These are phyloP conservation scores for Polychaeton citri DNA, from an alignment of 2,329 filamentous ascomycete species.

Conservation along the genomic window DNA sequence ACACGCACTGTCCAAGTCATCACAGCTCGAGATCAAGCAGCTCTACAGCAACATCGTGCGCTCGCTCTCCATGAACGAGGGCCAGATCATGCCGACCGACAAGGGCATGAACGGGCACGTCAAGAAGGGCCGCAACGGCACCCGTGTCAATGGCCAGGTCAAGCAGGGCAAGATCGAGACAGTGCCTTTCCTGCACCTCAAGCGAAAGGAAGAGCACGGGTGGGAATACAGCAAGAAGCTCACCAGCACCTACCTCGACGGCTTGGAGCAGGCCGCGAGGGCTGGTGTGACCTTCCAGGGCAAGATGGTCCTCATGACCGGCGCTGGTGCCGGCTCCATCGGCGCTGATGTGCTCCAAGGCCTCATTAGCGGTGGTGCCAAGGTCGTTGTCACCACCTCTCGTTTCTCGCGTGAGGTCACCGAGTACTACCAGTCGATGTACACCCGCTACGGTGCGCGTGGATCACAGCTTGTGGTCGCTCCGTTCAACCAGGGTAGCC, in stretches of 20 bases:
- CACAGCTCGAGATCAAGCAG: constrained; percentile 90
- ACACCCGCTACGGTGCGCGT: constrained; percentile 81
- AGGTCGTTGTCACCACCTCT: constrained; percentile 92
- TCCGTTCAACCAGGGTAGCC: constrained; percentile 97
- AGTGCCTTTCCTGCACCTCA: constrained; percentile 92
- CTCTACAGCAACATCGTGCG: constrained; percentile 90
- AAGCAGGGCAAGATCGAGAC: constrained; percentile 89
- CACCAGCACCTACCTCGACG: constrained; percentile 83
- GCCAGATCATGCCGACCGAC: constrained; percentile 86
- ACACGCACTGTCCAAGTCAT: constrained; percentile 92
- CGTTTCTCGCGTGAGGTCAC: constrained; percentile 95
- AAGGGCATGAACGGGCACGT: constrained; percentile 46
- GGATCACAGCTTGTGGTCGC: constrained; percentile 96
- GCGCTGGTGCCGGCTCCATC: constrained; percentile 93
- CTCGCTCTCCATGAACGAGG: constrained; percentile 94
- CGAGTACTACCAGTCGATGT: constrained; percentile 99
- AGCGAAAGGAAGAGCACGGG: constrained; percentile 82
- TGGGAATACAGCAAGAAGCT: constrained; percentile 99
- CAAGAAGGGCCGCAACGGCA: constrained; percentile 41
- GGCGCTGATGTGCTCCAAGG: constrained; percentile 94
- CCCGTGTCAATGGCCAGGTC: constrained; percentile 36
- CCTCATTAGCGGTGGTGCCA: constrained; percentile 88
- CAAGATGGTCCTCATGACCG: constrained; percentile 96
- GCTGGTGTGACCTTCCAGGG: constrained; percentile 81
- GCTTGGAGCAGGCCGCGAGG: constrained; percentile 76